Percentiles rank a stretch among this genome's conserved stretches.
These are phyloP conservation scores for Mycena metata DNA, from an alignment of 768 basidiomycete species.

Conservation along the genomic window DNA sequence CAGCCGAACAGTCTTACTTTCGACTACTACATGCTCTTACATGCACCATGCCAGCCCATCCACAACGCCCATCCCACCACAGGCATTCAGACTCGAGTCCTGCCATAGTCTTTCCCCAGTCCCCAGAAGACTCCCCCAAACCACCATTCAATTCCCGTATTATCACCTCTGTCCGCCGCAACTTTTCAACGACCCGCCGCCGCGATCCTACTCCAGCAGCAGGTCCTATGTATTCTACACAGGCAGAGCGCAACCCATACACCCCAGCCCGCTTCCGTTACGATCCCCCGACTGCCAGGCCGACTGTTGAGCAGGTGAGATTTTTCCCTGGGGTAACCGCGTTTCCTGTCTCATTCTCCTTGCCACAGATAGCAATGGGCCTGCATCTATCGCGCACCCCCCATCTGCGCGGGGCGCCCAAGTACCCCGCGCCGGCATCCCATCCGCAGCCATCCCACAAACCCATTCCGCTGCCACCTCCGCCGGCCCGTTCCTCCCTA, in stretches of 20 bases:
- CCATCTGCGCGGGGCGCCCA: constrained; percentile 19
- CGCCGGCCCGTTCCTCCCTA: constrained; percentile 35
- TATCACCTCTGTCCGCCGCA: constrained; percentile 34
- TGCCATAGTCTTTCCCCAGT: neutral
- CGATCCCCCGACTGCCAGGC: constrained; percentile 14
- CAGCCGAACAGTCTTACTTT: too few relatives aligned
- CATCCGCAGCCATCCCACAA: constrained; percentile 31
- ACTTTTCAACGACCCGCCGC: constrained; percentile 26
- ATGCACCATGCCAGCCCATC: constrained; percentile 7
- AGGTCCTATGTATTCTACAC: constrained; percentile 21
- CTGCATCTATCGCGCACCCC: constrained; percentile 37
- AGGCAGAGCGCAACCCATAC: constrained; percentile 24
- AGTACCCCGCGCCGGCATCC: constrained; percentile 33
- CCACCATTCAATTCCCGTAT: constrained; percentile 19
- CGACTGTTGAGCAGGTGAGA: constrained; percentile 36
- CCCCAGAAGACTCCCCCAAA: constrained; percentile 6
- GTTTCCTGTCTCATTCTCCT: too few relatives aligned
- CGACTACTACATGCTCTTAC: neutral
- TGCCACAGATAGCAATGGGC: constrained; percentile 34
- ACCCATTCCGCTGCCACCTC: constrained; percentile 20
- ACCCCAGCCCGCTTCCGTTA: constrained; percentile 22
- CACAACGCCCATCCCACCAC: constrained; percentile 7
- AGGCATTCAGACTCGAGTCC: constrained; percentile 7
- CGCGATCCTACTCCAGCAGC: constrained; percentile 25
- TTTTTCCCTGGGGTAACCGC: neutral